Conservation (phyloP, 2,329 filamentous ascomycete species). For the Clonostachys solani region DNA sequence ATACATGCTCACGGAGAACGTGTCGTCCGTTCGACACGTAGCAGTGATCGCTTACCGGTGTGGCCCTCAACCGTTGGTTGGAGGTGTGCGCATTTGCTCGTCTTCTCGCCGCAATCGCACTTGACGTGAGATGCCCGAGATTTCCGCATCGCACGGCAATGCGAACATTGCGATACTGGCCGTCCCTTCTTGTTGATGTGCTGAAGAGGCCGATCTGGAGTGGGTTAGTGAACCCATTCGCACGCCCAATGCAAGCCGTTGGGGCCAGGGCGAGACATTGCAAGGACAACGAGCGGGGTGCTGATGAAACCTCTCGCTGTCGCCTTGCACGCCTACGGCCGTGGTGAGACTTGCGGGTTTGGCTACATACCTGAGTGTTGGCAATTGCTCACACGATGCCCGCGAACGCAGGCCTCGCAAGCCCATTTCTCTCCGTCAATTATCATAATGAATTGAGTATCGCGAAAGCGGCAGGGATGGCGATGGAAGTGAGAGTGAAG, state of each 20-base stretch:
- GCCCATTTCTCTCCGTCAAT: slow-evolving; percentile 97
- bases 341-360: not conserved
- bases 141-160: slow-evolving; percentile 95
- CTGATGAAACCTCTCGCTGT: not conserved
- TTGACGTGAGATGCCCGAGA: slow-evolving; percentile 91
- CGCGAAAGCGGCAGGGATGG: slow-evolving; percentile 1
- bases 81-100: slow-evolving; percentile 63
- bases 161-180: slow-evolving; percentile 94
- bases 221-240: not conserved
- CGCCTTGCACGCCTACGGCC: not conserved
- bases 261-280: not conserved
- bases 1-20: slow-evolving; percentile 5
- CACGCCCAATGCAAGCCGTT: not conserved
- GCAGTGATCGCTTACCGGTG: slow-evolving; percentile 44
- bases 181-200: slow-evolving; percentile 98
- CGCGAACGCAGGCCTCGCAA: slow-evolving; percentile 96
- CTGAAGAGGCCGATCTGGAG: slow-evolving; percentile 78
- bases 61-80: slow-evolving; percentile 54
- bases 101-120: slow-evolving; percentile 95
- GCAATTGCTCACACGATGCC: slow-evolving; percentile 98
- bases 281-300: not conserved
- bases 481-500: not conserved
- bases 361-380: slow-evolving; percentile 79
- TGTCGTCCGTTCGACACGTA: too few relatives aligned
- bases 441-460: slow-evolving; percentile 52